These are phyloP conservation scores for Cladochytrium replicatum DNA, from an alignment of 192 early-diverging fungal genomes.

Conservation along the genomic window DNA sequence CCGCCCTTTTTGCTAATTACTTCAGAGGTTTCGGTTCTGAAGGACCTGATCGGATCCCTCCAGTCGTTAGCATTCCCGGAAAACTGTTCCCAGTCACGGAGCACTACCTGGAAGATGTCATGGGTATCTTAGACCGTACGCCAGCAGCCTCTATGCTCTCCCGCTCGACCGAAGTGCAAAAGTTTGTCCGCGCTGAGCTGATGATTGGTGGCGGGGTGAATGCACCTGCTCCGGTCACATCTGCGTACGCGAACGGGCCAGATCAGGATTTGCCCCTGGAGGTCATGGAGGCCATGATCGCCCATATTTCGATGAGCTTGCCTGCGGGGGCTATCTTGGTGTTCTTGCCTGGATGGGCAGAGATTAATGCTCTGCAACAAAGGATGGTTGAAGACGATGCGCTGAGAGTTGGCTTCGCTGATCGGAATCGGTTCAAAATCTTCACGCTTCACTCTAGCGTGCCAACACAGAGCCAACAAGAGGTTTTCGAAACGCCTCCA, in stretches of 20 bases:
- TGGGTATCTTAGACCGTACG: slow-evolving; percentile 8
- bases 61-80: slow-evolving; percentile 53
- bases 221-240: slow-evolving; percentile 28
- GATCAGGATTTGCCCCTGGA: slow-evolving; percentile 32
- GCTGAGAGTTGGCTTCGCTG: slow-evolving; percentile 40
- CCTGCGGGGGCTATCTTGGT: slow-evolving; percentile 56
- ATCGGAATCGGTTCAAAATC: slow-evolving; percentile 17
- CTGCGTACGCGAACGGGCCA: slow-evolving; percentile 12
- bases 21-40: slow-evolving; percentile 40
- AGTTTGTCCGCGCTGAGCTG: slow-evolving; percentile 8
- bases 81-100: slow-evolving; percentile 40
- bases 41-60: neutral
- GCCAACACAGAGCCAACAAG: slow-evolving; percentile 55
- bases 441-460: slow-evolving; percentile 58
- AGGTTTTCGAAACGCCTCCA: slow-evolving; percentile 55
- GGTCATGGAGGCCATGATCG: slow-evolving; percentile 51
- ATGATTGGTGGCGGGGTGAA: slow-evolving; percentile 21
- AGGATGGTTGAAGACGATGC: slow-evolving; percentile 29
- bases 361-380: slow-evolving; percentile 55
- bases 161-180: neutral
- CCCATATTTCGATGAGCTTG: slow-evolving; percentile 30
- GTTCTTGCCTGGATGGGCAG: slow-evolving; percentile 57
- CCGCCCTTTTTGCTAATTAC: slow-evolving; percentile 64
- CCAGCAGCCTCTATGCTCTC: too few species aligned
- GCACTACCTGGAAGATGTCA: slow-evolving; percentile 54